phyloP scores from a whole-genome alignment of 257 asterid species.

The Nicotiana benthamiana region DNA sequence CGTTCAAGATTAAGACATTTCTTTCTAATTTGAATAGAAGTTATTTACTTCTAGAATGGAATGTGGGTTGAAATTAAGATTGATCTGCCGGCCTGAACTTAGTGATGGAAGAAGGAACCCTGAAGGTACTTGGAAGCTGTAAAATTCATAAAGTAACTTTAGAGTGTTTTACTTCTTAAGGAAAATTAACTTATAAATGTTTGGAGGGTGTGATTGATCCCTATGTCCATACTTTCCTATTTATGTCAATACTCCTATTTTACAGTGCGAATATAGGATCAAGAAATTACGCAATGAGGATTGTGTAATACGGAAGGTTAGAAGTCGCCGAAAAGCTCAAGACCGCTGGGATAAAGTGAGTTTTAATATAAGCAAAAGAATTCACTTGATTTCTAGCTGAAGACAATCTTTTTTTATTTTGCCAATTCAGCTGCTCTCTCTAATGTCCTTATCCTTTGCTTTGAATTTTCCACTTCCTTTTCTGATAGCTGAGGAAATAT shows the following conservation, averaged over 20 bases:
- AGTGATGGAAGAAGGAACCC: not conserved
- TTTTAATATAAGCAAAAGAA: not conserved
- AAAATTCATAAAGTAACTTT: not conserved
- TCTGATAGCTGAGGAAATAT: constrained; percentile 65
- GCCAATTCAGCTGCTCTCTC: constrained; percentile 2
- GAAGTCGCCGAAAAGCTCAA: constrained; percentile 72
- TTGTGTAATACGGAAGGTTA: constrained; percentile 50
- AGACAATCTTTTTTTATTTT: not conserved
- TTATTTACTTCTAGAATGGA: not conserved
- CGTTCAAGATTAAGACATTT: not conserved
- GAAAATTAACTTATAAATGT: not conserved
- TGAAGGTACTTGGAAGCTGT: not conserved
- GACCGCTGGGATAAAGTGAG: constrained; percentile 81
- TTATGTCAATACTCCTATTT: constrained; percentile 12
- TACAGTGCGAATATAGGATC: constrained; percentile 81
- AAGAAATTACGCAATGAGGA: constrained; percentile 79
- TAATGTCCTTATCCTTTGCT: constrained; percentile 1
- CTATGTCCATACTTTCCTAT: constrained; percentile 5
- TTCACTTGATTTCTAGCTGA: not conserved
- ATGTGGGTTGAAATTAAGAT: not conserved
- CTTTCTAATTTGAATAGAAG: not conserved
- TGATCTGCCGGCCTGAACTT: not conserved
- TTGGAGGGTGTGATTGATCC: constrained; percentile 2
- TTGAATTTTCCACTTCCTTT: not conserved
- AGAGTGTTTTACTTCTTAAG: not conserved